Evolutionary conservation across 805 yeast species (phyloP).

Genomic region (Maudiozyma bulderi): DNA sequence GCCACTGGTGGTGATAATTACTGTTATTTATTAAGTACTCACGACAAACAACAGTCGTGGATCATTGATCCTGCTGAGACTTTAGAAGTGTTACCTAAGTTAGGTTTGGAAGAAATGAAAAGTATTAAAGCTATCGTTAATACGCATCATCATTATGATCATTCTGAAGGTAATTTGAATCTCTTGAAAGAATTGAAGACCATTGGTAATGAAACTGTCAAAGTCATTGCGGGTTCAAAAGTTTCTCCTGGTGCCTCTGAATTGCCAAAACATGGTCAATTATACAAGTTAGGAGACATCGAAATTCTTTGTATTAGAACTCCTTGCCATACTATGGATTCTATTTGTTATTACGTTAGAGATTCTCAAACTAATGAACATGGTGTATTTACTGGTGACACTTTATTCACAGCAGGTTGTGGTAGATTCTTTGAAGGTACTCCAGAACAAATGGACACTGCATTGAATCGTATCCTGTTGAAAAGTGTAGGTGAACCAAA

Average conservation of each 20-base stretch:
- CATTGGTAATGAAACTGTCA: conserved; percentile 37
- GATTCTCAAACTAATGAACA: conserved; percentile 54
- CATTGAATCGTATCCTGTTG: conserved; percentile 54
- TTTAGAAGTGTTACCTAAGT: conserved; percentile 46
- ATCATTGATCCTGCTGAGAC: conserved; percentile 91
- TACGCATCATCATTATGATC: conserved; percentile 96
- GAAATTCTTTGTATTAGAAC: conserved; percentile 79
- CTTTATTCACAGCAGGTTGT: conserved; percentile 87
- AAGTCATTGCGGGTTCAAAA: conserved; percentile 63
- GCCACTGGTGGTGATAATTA: conserved; percentile 80
- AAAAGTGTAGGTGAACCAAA: conserved; percentile 40
- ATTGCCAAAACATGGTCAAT: conserved; percentile 64
- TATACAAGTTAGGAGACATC: conserved; percentile 32
- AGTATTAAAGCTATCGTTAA: conserved; percentile 73
- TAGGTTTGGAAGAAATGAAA: conserved; percentile 31
- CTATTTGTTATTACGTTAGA: conserved; percentile 72
- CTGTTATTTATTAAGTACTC: conserved; percentile 54
- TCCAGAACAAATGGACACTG: conserved; percentile 66
- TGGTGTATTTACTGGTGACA: conserved; percentile 92
- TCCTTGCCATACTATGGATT: conserved; percentile 97
- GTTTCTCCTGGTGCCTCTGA: conserved; percentile 48
- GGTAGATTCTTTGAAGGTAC: conserved; percentile 95
- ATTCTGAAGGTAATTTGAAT: conserved; percentile 70
- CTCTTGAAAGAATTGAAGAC: conserved; percentile 22
- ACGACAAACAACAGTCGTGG: conserved; percentile 65